A percentile compares a stretch with the other conserved stretches of the same genome.
Conservation (phyloP, 768 basidiomycete species). For the Pleurotus tuber-regium region DNA sequence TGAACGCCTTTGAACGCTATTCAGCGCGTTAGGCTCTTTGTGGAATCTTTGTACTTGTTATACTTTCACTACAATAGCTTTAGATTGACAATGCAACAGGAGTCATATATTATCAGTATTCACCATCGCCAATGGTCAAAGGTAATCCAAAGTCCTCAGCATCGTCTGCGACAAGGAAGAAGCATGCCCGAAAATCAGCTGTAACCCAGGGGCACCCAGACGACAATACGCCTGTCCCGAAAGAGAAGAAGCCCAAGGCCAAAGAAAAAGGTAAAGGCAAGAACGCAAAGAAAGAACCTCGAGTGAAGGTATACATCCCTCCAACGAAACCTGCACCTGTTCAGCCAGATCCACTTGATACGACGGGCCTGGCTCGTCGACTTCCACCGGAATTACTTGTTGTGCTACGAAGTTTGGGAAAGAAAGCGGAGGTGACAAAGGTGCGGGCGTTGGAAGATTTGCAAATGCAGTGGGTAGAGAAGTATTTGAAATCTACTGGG, state of each 20-base stretch:
- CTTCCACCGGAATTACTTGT: conserved; percentile 83
- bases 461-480: conserved; percentile 62
- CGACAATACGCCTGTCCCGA: conserved; percentile 33
- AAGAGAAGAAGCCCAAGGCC: conserved; percentile 44
- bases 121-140: conserved; percentile 32
- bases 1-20: no score
- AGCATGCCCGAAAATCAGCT: conserved; percentile 78
- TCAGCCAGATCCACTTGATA: conserved; percentile 84
- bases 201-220: conserved; percentile 29
- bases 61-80: no score
- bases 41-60: no score
- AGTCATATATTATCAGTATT: not conserved
- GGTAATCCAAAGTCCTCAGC: conserved; percentile 71
- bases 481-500: no score
- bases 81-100: no score
- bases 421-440: conserved; percentile 89
- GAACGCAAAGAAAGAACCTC: conserved; percentile 64
- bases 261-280: conserved; percentile 50
- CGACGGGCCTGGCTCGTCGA: conserved; percentile 68
- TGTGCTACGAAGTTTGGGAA: conserved; percentile 74
- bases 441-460: conserved; percentile 85
- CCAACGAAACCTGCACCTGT: conserved; percentile 76
- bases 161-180: conserved; percentile 85
- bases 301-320: conserved; percentile 83
- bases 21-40: no score